These are phyloP conservation scores for Gaultheria prostrata DNA, from an alignment of 148 eudicot genomes.

Conservation along the genomic window DNA sequence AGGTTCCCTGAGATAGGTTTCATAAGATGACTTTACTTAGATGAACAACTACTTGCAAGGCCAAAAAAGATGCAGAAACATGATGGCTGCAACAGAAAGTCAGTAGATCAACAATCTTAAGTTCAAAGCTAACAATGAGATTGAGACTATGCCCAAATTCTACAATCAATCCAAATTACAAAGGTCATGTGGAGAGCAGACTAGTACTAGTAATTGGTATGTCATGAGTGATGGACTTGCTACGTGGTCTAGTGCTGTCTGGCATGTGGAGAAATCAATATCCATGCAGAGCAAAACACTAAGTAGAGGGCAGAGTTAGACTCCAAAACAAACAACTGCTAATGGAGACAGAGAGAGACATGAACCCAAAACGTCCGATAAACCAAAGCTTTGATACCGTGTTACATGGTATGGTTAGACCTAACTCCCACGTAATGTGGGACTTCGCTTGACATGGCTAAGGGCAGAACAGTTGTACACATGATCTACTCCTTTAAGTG, in stretches of 20 bases:
- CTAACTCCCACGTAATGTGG: background rate
- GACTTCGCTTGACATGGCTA: background rate
- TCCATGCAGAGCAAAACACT: background rate
- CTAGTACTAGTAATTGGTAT: background rate
- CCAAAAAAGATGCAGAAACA: background rate
- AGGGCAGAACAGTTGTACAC: background rate
- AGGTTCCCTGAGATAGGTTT: conserved; percentile 63
- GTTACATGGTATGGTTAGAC: background rate
- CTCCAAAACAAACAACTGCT: background rate
- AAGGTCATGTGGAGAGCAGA: background rate
- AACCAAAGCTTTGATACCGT: background rate
- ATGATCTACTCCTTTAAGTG: background rate
- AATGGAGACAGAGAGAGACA: background rate
- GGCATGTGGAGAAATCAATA: background rate
- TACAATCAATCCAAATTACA: background rate
- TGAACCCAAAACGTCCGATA: background rate
- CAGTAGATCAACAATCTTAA: background rate
- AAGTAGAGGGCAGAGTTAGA: background rate
- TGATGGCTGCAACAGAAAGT: conserved; percentile 3
- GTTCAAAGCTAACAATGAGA: background rate
- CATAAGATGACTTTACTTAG: background rate
- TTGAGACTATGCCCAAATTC: conserved; percentile 1
- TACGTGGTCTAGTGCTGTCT: background rate
- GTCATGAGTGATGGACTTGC: background rate
- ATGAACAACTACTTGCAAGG: background rate